phyloP scores from a whole-genome alignment of 768 basidiomycete species.

The Rhizopogon rudus region DNA sequence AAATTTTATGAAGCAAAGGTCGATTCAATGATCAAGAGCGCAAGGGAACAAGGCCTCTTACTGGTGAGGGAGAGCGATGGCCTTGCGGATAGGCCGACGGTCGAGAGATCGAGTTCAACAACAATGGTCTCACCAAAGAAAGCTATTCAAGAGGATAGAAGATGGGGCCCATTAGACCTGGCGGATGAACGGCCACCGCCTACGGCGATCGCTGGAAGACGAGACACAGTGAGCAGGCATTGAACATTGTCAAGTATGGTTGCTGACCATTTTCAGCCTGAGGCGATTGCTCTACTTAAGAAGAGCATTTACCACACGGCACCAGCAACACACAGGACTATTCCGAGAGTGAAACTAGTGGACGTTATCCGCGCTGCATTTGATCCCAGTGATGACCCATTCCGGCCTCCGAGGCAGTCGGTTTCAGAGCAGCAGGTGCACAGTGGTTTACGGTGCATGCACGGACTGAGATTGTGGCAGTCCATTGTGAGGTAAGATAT shows the following conservation, averaged over 20 bases:
- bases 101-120: not conserved
- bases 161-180: constrained; percentile 56
- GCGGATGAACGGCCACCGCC: constrained; percentile 67
- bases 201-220: constrained; percentile 62
- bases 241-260: not conserved
- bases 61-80: constrained; percentile 7
- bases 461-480: constrained; percentile 55
- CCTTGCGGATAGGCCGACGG: constrained; percentile 1
- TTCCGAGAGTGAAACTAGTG: constrained; percentile 41
- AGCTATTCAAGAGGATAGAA: constrained; percentile 33
- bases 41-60: constrained; percentile 42
- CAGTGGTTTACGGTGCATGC: constrained; percentile 37
- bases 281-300: constrained; percentile 50
- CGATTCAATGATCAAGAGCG: constrained; percentile 36
- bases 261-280: constrained; percentile 30
- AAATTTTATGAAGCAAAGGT: constrained; percentile 42
- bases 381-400: constrained; percentile 43
- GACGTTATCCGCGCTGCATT: constrained; percentile 46
- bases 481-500: constrained; percentile 39
- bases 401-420: constrained; percentile 45
- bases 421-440: constrained; percentile 51
- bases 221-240: constrained; percentile 50
- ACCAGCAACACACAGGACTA: constrained; percentile 46
- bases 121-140: constrained; percentile 6
- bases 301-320: constrained; percentile 53